Base-by-base conservation (phyloP, 495 filamentous ascomycete species). In the Lichina pygmaea region DNA sequence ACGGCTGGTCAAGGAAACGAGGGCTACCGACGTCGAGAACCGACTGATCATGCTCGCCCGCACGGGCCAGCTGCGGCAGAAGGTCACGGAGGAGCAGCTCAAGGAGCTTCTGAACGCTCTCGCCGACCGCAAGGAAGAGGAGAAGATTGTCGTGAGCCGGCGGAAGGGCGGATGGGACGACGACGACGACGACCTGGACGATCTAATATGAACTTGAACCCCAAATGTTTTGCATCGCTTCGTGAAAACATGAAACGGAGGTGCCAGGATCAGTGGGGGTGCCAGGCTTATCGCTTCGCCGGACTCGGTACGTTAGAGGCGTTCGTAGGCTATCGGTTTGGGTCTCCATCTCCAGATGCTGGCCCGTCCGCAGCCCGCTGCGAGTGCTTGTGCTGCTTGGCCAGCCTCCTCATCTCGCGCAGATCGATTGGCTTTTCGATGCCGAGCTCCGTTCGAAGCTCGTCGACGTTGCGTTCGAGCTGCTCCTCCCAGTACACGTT, bases 401-500 rank as follows among this genome's bases (percentile, higher is more conserved):
- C 70, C 60, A 64, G 62, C 59, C 68, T 77, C 54, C 89, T 64
- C 11, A 82, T 86, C 41, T 74, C 70, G 48, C 89, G 69, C 62
- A 95, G 60, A 68, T 97, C 86, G 11, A 84, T 83, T 48, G 91
- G 91, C 53, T 66, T 72, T 63, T 95, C 84, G 44, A 95, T 79
- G 7, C 80, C 73, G 51, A 95, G 52, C 58, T 83, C 67, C 11
- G 45, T 51, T 52, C 89, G 66, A 53, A 95, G 52, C 50, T 71
- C 79, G 41, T 74, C 68, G 32, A 93, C 85, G 64, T 86, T 75
- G 49, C 72, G 79, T 63, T 85, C 77, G 54, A 97, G 56, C 57
- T 89, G 67, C 67, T 95, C 86, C 64, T 97, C 89, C 91, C 91
- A 97, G 52, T 93, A 97, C 7, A 97, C 80, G 63, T 93, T 94